Base-by-base conservation (phyloP, 495 filamentous ascomycete genomes). In the Podospora tetraspora region DNA sequence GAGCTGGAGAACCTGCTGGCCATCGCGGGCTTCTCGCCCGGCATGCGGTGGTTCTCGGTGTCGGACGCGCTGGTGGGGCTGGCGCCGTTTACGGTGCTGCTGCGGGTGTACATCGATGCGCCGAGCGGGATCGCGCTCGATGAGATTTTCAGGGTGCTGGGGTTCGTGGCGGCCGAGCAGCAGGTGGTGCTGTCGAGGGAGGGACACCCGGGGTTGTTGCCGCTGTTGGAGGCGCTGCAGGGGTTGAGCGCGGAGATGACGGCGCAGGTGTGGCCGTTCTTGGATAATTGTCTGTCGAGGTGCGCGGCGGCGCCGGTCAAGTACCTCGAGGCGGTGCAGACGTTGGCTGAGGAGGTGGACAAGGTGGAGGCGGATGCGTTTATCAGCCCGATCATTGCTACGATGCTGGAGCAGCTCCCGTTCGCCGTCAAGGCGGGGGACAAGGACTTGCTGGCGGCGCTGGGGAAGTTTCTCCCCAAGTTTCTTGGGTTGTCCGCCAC, bases 271-370 rank as follows among this genome's bases (percentile, higher is more conserved):
- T 86, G 87, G 76, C 68, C 84, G 4, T 97, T 94, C 71, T 74
- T 97, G 63, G 93, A 97, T 68, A 91, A 93, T 61, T 95, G 92
- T 75, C 79, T 89, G 21, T 84, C 84, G 57, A 86, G 92, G 19
- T 88, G 89, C 61, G 86, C 87, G 6, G 88, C 86, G 63, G 86
- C 86, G 56, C 88, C 90, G 7, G 85, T 92, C 71, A 93, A 96
- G 72, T 94, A 95, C 73, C 78, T 90, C 8, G 86, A 90, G 66
- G 72, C 79, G 63, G 76, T 82, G 16, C 74, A 83, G 37, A 79
- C 80, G 43, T 67, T 77, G 3, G 71, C 77, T 22, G 67, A 67
- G 19, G 74, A 80, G 11, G 70, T 74, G 0, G 68, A 76, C 24
- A 58, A 68, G 43, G 57, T 43, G 5, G 29, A 22, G 12, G 16